These are phyloP conservation scores for Wallacemonas collosoma DNA, from an alignment of 208 protist species.

Conservation along the genomic window DNA sequence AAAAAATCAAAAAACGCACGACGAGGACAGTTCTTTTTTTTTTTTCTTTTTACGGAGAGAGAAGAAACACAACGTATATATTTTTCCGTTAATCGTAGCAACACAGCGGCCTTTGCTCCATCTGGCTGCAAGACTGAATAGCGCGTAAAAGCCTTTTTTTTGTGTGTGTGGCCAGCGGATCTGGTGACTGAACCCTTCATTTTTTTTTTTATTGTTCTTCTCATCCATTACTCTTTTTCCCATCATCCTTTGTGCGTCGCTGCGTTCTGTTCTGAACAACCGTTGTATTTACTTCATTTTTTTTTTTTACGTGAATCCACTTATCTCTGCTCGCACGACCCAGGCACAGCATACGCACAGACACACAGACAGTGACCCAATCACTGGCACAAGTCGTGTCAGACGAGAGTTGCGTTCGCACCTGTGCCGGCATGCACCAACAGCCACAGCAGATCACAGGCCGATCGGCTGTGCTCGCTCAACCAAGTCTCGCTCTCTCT, in stretches of 20 bases:
- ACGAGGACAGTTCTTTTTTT: no score
- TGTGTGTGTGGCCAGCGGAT: no score
- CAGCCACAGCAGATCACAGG: background rate
- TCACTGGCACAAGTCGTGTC: no score
- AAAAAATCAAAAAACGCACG: background rate
- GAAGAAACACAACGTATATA: background rate
- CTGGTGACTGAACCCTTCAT: background rate
- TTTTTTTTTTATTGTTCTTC: conserved; percentile 13
- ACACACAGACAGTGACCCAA: background rate
- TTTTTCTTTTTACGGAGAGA: background rate
- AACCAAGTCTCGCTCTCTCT: background rate
- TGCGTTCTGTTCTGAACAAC: background rate
- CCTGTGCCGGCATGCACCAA: background rate
- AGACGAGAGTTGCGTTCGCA: no score
- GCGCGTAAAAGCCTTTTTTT: no score
- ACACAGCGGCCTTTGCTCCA: no score
- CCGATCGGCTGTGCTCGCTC: background rate
- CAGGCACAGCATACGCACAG: background rate
- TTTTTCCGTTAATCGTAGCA: no score
- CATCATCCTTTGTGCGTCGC: background rate
- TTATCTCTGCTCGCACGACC: background rate
- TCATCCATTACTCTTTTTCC: background rate
- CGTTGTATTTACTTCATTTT: background rate
- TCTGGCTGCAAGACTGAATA: no score
- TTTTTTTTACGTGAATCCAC: background rate